These are phyloP conservation scores for Cryptococcus sp. DNA, from an alignment of 1,284 basidiomycete genomes.

Conservation along the genomic window DNA sequence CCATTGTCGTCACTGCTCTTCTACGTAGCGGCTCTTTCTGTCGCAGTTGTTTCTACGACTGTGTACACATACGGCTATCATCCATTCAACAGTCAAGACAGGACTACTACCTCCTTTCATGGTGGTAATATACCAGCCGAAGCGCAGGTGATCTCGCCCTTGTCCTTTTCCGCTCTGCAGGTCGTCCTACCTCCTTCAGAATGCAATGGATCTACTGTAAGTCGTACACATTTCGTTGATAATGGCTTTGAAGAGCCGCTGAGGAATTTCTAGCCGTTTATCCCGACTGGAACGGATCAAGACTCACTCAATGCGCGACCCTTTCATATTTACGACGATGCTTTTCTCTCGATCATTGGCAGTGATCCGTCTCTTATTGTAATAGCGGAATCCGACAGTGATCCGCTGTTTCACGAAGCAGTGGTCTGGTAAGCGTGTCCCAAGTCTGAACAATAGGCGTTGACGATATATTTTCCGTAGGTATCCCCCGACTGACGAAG, in stretches of 20 bases:
- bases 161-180: conserved; percentile 32
- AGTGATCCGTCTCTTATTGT: conserved; percentile 60
- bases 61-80: no score
- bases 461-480: no score
- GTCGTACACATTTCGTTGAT: no score
- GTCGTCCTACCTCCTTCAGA: conserved; percentile 27
- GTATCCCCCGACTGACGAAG: conserved; percentile 61
- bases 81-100: no score
- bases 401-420: conserved; percentile 75
- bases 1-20: no score
- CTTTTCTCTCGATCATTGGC: conserved; percentile 65
- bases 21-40: no score
- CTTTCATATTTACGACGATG: conserved; percentile 68
- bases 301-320: conserved; percentile 36
- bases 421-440: conserved; percentile 58
- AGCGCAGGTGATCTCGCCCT: conserved; percentile 40
- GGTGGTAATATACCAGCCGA: neutral
- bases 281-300: conserved; percentile 35
- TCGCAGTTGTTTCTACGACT: no score
- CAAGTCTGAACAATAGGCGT: no score
- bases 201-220: conserved; percentile 32
- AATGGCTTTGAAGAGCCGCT: no score
- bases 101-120: no score
- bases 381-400: conserved; percentile 60
- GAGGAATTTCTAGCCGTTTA: conserved; percentile 19